A percentile compares a stretch with the other conserved stretches of the same genome.
These are phyloP conservation scores for Rubroshorea leprosula DNA, from an alignment of 345 rosid species.

Conservation along the genomic window DNA sequence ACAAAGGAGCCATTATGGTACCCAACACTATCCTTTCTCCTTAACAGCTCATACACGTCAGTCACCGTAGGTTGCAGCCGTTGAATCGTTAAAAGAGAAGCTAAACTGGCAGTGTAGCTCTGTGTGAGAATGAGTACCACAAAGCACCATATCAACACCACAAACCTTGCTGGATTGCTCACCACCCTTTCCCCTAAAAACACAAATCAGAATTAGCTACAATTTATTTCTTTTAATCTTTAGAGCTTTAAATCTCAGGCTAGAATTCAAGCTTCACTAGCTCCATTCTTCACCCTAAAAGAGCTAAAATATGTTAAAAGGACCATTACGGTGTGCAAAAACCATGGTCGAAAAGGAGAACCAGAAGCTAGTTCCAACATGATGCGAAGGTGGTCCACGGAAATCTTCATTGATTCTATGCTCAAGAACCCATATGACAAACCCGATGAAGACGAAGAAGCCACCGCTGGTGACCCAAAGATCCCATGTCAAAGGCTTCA, in stretches of 20 bases:
- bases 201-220: background rate
- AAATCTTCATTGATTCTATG: conserved; percentile 62
- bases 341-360: conserved; percentile 72
- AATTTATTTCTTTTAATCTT: too few species aligned
- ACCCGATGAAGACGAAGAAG: conserved; percentile 45
- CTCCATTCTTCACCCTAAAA: too few species aligned
- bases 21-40: conserved; percentile 34
- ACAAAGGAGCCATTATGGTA: conserved; percentile 37
- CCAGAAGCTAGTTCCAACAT: conserved; percentile 53
- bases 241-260: too few species aligned
- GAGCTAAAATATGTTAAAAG: too few species aligned
- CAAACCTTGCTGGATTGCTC: conserved; percentile 47
- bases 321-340: conserved; percentile 26
- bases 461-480: conserved; percentile 38
- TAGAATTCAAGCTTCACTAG: too few species aligned
- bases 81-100: conserved; percentile 51
- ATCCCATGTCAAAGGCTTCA: conserved; percentile 33
- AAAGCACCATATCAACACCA: too few species aligned
- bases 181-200: conserved; percentile 53
- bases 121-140: conserved; percentile 60
- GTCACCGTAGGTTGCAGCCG: conserved; percentile 42
- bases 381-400: conserved; percentile 40
- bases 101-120: conserved; percentile 68
- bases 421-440: conserved; percentile 65
- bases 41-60: conserved; percentile 31